Evolutionary conservation across 1,284 basidiomycete genomes (phyloP).

Genomic region (Cryptococcus jaspeensis): DNA sequence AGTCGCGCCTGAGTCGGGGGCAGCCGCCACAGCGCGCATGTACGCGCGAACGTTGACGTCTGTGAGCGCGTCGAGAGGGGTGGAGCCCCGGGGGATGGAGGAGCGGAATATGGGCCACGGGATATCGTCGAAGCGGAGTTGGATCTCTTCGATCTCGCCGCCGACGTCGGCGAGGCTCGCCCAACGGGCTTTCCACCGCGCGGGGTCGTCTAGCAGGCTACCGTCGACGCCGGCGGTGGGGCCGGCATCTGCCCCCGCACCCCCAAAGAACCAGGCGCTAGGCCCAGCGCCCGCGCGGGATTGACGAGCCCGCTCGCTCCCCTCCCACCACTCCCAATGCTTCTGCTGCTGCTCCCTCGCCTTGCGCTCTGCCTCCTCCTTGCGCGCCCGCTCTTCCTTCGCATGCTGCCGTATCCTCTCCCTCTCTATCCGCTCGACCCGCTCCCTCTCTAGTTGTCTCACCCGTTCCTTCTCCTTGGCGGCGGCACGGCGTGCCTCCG

Average conservation of each 20-base stretch:
- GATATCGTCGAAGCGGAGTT: constrained; percentile 62
- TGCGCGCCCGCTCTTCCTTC: constrained; percentile 11
- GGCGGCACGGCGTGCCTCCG: constrained; percentile 7
- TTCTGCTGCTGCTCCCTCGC: constrained; percentile 2
- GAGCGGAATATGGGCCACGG: constrained; percentile 70
- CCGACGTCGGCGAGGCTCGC: constrained; percentile 6
- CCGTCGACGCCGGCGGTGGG: neutral
- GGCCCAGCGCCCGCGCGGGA: too few relatives aligned
- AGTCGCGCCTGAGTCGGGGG: constrained; percentile 48
- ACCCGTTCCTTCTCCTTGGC: constrained; percentile 16
- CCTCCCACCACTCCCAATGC: too few relatives aligned
- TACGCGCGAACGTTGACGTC: constrained; percentile 59
- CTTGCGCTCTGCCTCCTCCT: constrained; percentile 8
- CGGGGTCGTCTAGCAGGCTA: neutral
- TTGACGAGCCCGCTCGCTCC: too few relatives aligned
- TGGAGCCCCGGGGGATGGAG: neutral
- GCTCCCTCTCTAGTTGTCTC: constrained; percentile 12
- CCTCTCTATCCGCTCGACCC: constrained; percentile 12
- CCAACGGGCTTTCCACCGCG: constrained; percentile 18
- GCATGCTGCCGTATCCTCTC: constrained; percentile 10
- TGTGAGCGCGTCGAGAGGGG: constrained; percentile 56
- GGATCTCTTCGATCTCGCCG: constrained; percentile 6
- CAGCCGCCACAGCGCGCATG: constrained; percentile 56
- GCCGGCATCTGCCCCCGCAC: constrained; percentile 13
- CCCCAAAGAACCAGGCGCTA: too few relatives aligned